A percentile compares a stretch with the other conserved stretches of the same genome.
Conservation (phyloP, 495 filamentous ascomycete genomes). For the Aspergillus conjunctus region DNA sequence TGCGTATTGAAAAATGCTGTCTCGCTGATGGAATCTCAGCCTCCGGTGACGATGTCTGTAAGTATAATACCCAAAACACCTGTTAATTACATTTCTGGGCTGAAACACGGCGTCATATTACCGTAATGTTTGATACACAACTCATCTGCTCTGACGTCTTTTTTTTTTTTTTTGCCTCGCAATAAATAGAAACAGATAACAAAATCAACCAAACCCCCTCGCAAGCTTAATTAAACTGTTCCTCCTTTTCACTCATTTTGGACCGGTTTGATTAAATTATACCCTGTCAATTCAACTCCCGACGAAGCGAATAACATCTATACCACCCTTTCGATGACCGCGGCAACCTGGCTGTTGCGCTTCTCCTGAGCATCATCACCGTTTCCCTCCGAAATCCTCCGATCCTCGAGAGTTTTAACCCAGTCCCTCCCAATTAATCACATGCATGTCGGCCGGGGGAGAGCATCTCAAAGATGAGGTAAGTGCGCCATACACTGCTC, state of each 20-base stretch:
- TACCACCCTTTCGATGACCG: conserved; percentile 6
- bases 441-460: conserved; percentile 74
- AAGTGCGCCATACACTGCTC: conserved; percentile 21
- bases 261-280: neutral
- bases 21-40: too few relatives aligned
- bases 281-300: neutral
- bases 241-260: neutral
- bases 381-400: conserved; percentile 4
- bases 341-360: neutral
- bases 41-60: too few relatives aligned
- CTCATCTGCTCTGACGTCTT: too few relatives aligned
- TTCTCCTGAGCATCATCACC: neutral
- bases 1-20: too few relatives aligned
- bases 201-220: neutral
- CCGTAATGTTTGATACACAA: neutral
- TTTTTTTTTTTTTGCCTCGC: neutral
- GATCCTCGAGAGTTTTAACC: neutral
- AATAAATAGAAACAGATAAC: neutral
- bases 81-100: neutral
- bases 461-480: conserved; percentile 89
- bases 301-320: neutral
- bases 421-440: conserved; percentile 15
- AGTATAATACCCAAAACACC: neutral
- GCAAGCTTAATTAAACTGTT: neutral
- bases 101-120: neutral